These are phyloP conservation scores for Zalerion maritima DNA, from an alignment of 495 filamentous ascomycete species.

Conservation along the genomic window DNA sequence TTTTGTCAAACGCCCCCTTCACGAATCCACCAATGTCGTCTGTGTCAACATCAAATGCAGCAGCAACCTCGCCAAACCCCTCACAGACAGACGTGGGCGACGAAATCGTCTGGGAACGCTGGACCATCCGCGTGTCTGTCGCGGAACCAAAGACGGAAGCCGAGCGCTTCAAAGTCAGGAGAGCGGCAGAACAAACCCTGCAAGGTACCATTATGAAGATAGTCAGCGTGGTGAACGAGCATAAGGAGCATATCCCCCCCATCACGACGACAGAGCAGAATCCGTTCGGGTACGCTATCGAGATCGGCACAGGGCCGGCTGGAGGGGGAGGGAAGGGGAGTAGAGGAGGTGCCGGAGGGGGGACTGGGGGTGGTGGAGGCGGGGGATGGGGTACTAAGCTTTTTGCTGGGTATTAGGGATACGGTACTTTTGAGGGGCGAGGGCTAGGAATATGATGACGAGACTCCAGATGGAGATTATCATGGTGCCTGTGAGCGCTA, in stretches of 20 bases:
- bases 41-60: slow-evolving; percentile 73
- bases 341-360: no score
- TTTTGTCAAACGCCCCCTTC: slow-evolving; percentile 29
- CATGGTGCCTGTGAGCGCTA: no score
- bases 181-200: slow-evolving; percentile 74
- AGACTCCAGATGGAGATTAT: no score
- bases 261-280: slow-evolving; percentile 88
- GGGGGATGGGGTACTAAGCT: no score
- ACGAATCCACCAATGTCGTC: slow-evolving; percentile 40
- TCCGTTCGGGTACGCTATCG: slow-evolving; percentile 88
- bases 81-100: slow-evolving; percentile 70
- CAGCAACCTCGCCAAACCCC: slow-evolving; percentile 72
- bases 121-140: slow-evolving; percentile 83
- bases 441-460: no score
- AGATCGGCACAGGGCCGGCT: no score
- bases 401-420: no score
- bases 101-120: slow-evolving; percentile 92
- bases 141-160: slow-evolving; percentile 71
- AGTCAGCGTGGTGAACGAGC: slow-evolving; percentile 63
- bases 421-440: no score
- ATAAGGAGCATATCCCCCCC: slow-evolving; percentile 94
- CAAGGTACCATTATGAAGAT: slow-evolving; percentile 79
- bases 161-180: slow-evolving; percentile 79
- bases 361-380: no score
- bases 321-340: no score